Conservation (phyloP, 169 alveolate genomes). For the Plasmodium vivax region DNA sequence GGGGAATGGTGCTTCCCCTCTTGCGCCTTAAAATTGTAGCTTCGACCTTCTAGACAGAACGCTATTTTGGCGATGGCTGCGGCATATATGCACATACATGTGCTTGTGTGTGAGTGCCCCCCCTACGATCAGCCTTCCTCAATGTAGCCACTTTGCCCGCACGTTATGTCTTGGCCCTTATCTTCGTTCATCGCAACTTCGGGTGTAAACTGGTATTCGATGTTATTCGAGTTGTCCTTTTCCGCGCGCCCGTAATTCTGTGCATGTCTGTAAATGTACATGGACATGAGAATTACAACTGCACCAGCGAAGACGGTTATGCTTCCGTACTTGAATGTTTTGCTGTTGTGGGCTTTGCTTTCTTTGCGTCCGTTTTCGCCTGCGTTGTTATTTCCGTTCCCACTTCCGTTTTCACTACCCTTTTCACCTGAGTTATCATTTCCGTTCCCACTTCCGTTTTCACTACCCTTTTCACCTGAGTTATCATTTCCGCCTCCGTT, state of each 20-base stretch:
- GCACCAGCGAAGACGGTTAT: slow-evolving; percentile 25
- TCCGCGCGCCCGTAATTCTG: background rate
- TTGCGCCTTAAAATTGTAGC: background rate
- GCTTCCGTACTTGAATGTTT: slow-evolving; percentile 37
- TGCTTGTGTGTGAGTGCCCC: background rate
- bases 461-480: background rate
- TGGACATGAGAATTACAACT: slow-evolving; percentile 16
- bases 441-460: background rate
- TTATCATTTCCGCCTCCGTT: background rate
- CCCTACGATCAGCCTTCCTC: slow-evolving; percentile 49
- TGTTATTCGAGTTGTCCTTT: background rate
- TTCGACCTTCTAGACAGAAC: background rate
- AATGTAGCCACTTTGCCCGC: slow-evolving; percentile 16
- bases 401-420: background rate
- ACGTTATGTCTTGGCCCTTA: slow-evolving; percentile 4
- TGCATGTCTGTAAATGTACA: slow-evolving; percentile 1
- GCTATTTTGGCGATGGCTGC: background rate
- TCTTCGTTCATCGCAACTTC: background rate
- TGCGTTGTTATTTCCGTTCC: background rate
- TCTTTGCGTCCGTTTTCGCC: slow-evolving; percentile 1
- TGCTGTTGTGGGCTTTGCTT: background rate
- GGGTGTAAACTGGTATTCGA: slow-evolving; percentile 5
- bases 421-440: background rate
- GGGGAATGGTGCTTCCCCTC: background rate
- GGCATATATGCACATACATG: background rate